Evolutionary conservation across 179 eudicot genomes (phyloP).

Genomic region (Corrigiola litoralis): DNA sequence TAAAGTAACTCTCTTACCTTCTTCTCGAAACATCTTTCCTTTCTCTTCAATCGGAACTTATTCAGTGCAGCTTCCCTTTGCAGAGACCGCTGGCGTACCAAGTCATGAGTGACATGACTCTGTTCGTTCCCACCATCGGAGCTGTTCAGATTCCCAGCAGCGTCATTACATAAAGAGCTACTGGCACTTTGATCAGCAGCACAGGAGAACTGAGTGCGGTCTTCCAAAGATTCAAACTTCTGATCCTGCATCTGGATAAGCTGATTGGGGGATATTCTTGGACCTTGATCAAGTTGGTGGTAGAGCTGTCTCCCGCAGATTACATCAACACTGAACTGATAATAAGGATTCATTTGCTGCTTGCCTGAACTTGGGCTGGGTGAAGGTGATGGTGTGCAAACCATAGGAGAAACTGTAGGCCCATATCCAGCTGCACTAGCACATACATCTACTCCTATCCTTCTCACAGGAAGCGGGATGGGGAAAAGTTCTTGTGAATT

Average conservation of each 20-base stretch:
- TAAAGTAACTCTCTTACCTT: no score
- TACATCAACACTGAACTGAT: slow-evolving; percentile 30
- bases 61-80: no score
- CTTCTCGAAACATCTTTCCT: no score
- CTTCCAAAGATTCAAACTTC: no score
- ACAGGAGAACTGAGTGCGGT: slow-evolving; percentile 30
- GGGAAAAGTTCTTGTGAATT: slow-evolving; percentile 41
- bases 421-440: slow-evolving; percentile 22
- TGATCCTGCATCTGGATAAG: no score
- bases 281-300: slow-evolving; percentile 32
- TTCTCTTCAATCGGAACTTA: no score
- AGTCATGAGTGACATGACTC: no score
- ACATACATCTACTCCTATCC: slow-evolving; percentile 32
- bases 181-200: slow-evolving; percentile 54
- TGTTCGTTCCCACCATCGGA: no score
- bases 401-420: slow-evolving; percentile 28
- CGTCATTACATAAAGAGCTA: no score
- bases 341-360: slow-evolving; percentile 34
- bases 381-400: slow-evolving; percentile 31
- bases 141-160: no score
- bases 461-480: slow-evolving; percentile 41
- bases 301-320: slow-evolving; percentile 26
- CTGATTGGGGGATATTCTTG: no score
- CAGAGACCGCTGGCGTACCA: no score
- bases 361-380: slow-evolving; percentile 39